Evolutionary conservation across 73 alveolate species (phyloP).

Genomic region (Tetrahymena elliotti): DNA sequence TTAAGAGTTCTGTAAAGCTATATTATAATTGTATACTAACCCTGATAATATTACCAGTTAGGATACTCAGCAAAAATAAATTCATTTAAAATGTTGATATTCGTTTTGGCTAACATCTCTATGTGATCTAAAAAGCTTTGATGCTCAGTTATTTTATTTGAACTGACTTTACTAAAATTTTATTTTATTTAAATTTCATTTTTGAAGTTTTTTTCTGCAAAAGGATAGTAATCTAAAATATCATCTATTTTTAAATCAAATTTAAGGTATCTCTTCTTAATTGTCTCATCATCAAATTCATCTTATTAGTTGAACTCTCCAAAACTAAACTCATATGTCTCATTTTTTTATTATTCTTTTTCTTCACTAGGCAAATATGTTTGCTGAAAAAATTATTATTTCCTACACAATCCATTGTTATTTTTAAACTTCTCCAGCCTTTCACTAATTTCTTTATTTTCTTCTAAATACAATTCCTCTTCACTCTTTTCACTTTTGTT

Average conservation of each 20-base stretch:
- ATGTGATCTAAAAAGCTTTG: background rate
- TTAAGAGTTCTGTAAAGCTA: background rate
- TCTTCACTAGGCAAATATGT: background rate
- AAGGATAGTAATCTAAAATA: background rate
- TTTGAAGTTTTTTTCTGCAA: background rate
- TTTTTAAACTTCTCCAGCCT: background rate
- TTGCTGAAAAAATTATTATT: background rate
- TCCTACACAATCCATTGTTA: background rate
- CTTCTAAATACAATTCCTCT: background rate
- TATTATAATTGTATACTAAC: background rate
- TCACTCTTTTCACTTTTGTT: background rate
- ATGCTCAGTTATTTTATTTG: background rate
- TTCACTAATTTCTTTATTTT: background rate
- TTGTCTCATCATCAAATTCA: background rate
- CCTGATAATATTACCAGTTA: background rate
- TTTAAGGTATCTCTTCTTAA: background rate
- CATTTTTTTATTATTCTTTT: background rate
- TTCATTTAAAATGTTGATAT: background rate
- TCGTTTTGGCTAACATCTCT: background rate
- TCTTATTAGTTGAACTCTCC: background rate
- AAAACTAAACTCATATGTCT: background rate
- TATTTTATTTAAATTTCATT: background rate
- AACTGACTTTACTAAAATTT: background rate
- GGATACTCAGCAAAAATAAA: background rate
- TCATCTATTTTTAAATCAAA: background rate